These are phyloP conservation scores for Chrysanthemum seticuspe DNA, from an alignment of 129 eudicot genomes.

Conservation along the genomic window DNA sequence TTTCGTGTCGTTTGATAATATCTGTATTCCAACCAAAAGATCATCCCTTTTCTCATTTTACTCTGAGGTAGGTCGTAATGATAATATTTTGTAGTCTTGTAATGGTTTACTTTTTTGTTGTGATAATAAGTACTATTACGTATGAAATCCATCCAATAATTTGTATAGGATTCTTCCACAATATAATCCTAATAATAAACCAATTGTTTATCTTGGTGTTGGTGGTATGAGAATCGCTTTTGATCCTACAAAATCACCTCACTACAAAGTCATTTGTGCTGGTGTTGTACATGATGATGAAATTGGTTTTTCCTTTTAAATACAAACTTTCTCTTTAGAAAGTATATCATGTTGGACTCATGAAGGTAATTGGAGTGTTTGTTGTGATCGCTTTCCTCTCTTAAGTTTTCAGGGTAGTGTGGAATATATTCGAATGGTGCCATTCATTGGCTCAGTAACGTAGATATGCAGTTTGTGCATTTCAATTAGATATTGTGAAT, in stretches of 20 bases:
- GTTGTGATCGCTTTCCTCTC: too few relatives aligned
- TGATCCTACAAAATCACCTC: background rate
- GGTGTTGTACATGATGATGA: background rate
- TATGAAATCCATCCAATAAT: background rate
- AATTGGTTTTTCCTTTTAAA: background rate
- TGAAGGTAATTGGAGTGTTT: slow-evolving; percentile 3
- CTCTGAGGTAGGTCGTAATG: background rate
- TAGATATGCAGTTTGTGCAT: background rate
- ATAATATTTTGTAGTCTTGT: slow-evolving; percentile 17
- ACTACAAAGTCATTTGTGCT: background rate
- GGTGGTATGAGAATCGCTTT: background rate
- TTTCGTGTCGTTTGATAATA: slow-evolving; percentile 9
- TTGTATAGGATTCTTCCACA: background rate
- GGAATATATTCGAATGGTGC: slow-evolving; percentile 22
- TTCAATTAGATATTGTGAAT: background rate
- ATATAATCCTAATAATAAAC: too few relatives aligned
- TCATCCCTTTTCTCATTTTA: background rate
- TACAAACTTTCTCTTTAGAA: background rate
- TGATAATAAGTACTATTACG: background rate
- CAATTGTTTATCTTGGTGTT: too few relatives aligned
- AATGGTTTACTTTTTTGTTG: slow-evolving; percentile 18
- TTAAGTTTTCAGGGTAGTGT: background rate
- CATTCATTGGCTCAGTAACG: slow-evolving; percentile 13
- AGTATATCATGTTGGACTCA: background rate
- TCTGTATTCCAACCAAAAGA: background rate